Percentiles rank a stretch among this genome's conserved stretches.
Conservation (phyloP, 2,329 filamentous ascomycete species). For the Colletotrichum sp. region DNA sequence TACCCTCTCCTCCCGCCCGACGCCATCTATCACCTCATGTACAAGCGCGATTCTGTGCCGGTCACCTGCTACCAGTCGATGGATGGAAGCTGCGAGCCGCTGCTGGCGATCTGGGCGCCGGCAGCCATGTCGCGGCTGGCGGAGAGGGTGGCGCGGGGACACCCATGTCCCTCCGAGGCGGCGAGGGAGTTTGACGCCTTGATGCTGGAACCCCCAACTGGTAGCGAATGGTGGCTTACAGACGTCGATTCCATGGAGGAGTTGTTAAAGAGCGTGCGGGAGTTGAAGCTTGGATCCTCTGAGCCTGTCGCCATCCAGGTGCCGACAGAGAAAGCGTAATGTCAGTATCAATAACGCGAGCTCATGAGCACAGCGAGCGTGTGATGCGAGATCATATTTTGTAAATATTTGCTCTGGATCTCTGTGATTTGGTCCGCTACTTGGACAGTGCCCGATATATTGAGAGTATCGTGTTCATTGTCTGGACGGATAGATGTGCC, state of each 20-base stretch:
- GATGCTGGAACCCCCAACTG: background rate
- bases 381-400: background rate
- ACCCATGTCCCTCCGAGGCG: constrained; percentile 6
- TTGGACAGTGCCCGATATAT: background rate
- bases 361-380: background rate
- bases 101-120: constrained; percentile 39
- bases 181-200: background rate
- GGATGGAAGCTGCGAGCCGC: constrained; percentile 34
- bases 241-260: constrained; percentile 14
- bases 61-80: constrained; percentile 39
- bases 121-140: constrained; percentile 29
- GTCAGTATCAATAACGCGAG: background rate
- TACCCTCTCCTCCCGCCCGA: constrained; percentile 33
- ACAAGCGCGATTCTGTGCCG: constrained; percentile 23
- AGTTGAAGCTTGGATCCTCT: constrained; percentile 1
- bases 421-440: background rate
- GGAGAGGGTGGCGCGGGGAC: constrained; percentile 16
- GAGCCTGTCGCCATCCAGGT: background rate
- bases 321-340: background rate
- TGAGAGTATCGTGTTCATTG: background rate
- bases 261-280: background rate
- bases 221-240: constrained; percentile 10
- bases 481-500: background rate
- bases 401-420: background rate
- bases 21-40: constrained; percentile 30